Conservation (phyloP, 139 green algal genomes). For the Astrephomene gubernaculifera region DNA sequence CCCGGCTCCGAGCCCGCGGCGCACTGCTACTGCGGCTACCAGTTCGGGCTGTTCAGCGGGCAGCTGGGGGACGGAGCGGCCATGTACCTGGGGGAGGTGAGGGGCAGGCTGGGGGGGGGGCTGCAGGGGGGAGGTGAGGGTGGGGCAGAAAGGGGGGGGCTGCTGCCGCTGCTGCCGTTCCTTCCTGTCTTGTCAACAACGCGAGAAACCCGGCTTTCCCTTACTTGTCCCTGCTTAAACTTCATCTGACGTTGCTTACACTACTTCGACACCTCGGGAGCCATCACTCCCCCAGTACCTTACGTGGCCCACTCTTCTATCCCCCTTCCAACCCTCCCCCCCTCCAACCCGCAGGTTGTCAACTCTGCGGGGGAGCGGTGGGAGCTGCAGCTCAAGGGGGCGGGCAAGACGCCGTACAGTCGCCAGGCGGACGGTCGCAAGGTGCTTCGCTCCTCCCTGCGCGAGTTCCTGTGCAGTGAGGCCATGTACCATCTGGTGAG, state of each 20-base stretch:
- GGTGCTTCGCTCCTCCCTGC: slow-evolving; percentile 72
- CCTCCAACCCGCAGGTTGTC: slow-evolving; percentile 68
- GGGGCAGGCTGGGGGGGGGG: too few relatives aligned
- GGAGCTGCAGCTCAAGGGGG: slow-evolving; percentile 79
- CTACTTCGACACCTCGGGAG: too few relatives aligned
- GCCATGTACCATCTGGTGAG: slow-evolving; percentile 71
- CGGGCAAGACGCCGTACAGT: slow-evolving; percentile 69
- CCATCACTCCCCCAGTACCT: too few relatives aligned
- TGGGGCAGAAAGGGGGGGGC: not conserved
- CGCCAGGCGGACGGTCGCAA: slow-evolving; percentile 60
- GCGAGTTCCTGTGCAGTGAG: slow-evolving; percentile 81
- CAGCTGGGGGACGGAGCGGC: slow-evolving; percentile 75
- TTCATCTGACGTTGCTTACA: too few relatives aligned
- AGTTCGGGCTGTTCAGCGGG: slow-evolving; percentile 73
- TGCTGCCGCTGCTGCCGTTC: too few relatives aligned
- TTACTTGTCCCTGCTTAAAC: too few relatives aligned
- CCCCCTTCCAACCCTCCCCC: too few relatives aligned
- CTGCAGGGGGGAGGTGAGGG: not conserved
- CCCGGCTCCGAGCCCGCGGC: slow-evolving; percentile 66
- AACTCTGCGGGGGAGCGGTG: slow-evolving; percentile 58
- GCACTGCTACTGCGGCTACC: slow-evolving; percentile 70
- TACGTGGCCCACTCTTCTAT: too few relatives aligned
- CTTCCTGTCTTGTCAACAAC: too few relatives aligned
- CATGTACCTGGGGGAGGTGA: slow-evolving; percentile 75
- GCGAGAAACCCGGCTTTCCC: too few relatives aligned